phyloP scores from a whole-genome alignment of 768 basidiomycete species.

The Pleurotus giganteus region DNA sequence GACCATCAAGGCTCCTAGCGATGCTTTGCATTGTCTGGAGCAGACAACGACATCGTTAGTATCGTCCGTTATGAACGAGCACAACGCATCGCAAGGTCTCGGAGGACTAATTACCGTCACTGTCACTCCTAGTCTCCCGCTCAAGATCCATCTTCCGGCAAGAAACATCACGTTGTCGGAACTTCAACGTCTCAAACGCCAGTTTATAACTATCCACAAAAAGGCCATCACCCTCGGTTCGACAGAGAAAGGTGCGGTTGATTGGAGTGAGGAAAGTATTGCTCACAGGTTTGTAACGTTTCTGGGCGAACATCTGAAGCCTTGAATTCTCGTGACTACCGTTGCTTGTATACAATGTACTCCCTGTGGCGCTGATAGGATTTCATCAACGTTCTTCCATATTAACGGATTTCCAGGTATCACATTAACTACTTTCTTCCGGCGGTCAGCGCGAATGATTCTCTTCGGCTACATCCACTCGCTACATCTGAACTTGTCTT shows the following conservation, averaged over 20 bases:
- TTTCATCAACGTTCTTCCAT: not conserved
- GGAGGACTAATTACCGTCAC: slow-evolving; percentile 53
- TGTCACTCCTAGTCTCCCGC: slow-evolving; percentile 37
- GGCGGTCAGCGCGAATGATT: too few relatives aligned
- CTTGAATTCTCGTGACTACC: slow-evolving; percentile 30
- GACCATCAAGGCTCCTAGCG: slow-evolving; percentile 81
- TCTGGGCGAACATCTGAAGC: slow-evolving; percentile 66
- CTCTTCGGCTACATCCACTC: too few relatives aligned
- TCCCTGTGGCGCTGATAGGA: not conserved
- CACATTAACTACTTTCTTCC: too few relatives aligned
- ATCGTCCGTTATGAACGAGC: slow-evolving; percentile 65
- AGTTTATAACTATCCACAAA: slow-evolving; percentile 88
- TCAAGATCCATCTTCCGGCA: slow-evolving; percentile 61
- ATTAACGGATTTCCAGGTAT: too few relatives aligned
- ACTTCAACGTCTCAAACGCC: slow-evolving; percentile 85
- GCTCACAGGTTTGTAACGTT: slow-evolving; percentile 69
- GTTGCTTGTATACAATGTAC: too few relatives aligned
- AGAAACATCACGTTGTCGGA: slow-evolving; percentile 81
- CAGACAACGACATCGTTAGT: slow-evolving; percentile 70
- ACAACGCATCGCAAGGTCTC: slow-evolving; percentile 48
- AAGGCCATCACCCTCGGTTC: slow-evolving; percentile 85
- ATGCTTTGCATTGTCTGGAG: slow-evolving; percentile 86
- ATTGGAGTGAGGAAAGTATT: slow-evolving; percentile 74
- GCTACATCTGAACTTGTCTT: too few relatives aligned
- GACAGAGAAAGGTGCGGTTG: slow-evolving; percentile 71